phyloP scores from a whole-genome alignment of 495 filamentous ascomycete species.

The Lophium mytilinum region DNA sequence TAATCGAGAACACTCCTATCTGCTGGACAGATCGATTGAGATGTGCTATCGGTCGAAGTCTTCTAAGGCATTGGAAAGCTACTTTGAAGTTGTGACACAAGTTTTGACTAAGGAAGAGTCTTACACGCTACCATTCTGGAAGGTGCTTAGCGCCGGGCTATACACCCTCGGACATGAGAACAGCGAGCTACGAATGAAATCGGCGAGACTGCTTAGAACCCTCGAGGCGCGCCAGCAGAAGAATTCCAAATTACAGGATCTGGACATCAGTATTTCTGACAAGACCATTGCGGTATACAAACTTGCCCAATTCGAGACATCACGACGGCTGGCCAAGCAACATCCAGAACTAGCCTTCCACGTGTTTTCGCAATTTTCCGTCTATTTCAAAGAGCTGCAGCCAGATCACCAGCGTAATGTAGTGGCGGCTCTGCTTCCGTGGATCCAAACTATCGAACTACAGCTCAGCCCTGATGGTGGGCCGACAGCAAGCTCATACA shows the following conservation, averaged over 20 bases:
- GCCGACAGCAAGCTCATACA: constrained; percentile 83
- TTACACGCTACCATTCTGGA: constrained; percentile 82
- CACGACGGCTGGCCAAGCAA: constrained; percentile 77
- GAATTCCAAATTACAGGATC: constrained; percentile 86
- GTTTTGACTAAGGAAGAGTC: constrained; percentile 73
- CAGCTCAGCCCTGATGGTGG: constrained; percentile 91
- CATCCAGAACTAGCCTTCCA: constrained; percentile 84
- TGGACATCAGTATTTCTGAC: constrained; percentile 96
- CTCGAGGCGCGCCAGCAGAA: constrained; percentile 79
- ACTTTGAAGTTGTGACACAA: constrained; percentile 85
- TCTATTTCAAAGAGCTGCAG: constrained; percentile 78
- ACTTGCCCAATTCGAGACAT: constrained; percentile 92
- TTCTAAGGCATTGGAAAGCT: constrained; percentile 83
- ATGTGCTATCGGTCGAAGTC: constrained; percentile 74
- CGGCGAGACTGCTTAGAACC: constrained; percentile 71
- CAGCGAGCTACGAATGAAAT: constrained; percentile 78
- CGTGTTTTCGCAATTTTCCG: constrained; percentile 88
- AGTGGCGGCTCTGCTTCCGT: constrained; percentile 87
- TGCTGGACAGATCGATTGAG: constrained; percentile 79
- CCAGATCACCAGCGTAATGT: constrained; percentile 82
- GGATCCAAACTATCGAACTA: constrained; percentile 90
- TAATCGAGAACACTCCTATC: constrained; percentile 73
- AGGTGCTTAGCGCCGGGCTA: constrained; percentile 74
- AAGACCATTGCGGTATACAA: constrained; percentile 98
- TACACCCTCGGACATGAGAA: constrained; percentile 88